Evolutionary conservation across 106 monocot genomes (phyloP), one percentile per base, ranked within the genome.

Genomic region (Gastrodia elata): DNA sequence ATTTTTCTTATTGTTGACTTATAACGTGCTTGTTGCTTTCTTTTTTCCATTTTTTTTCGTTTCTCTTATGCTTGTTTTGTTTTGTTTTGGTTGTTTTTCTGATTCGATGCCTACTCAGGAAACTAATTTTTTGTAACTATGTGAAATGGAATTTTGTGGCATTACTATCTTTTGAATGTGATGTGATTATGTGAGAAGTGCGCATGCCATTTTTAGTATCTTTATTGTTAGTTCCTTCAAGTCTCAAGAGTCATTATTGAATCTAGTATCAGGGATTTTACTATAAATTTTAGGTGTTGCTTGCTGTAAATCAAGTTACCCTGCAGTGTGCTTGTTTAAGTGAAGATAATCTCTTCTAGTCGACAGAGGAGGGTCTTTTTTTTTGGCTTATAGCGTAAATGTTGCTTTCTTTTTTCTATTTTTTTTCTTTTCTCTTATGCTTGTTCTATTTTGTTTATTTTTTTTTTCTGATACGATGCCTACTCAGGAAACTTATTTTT

Each of bases 311-410:
- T n/a, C n/a, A n/a, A n/a, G n/a, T n/a, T n/a, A n/a, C n/a, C n/a
- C n/a, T n/a, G n/a, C n/a, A n/a, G n/a, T n/a, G n/a, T n/a, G n/a
- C n/a, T n/a, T n/a, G n/a, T n/a, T n/a, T n/a, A n/a, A n/a, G n/a
- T n/a, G n/a, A n/a, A n/a, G n/a, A n/a, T n/a, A n/a, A 35, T 81
- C 84, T 24, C 69, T 84, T 39, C 87, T 87, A 15, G 73, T 87
- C 26, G 87, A 87, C 28, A 72, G 87, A 72, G 87, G 87, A 81
- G 87, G 87, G 81, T 40, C 73, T 67, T 38, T 67, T 67, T 1
- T 37, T 20, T 46, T 65, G 34, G 16, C 56, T n/a, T 57, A 57
- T 57, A 15, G 5, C 24, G 56, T 57, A 6, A 15, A 16, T 64
- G 8, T 13, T 64, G 30, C 15, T 34, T 64, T 64, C 33, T 64